These are phyloP conservation scores for Lasiodiplodia hormozganensis DNA, from an alignment of 2,329 filamentous ascomycete species.

Conservation along the genomic window DNA sequence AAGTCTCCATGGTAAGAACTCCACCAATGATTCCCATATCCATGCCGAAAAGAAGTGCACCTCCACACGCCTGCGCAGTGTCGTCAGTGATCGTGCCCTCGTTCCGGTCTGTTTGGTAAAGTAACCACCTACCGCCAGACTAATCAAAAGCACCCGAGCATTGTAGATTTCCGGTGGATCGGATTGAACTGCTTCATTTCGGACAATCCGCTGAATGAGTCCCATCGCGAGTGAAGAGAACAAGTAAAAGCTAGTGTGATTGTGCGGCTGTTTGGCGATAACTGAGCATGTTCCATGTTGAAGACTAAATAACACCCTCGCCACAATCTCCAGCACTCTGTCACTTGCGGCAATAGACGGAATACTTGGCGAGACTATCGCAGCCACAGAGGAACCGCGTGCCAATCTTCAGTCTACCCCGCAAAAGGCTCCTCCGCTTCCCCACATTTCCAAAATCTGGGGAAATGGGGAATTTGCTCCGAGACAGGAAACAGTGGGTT, in stretches of 20 bases:
- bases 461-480: background rate
- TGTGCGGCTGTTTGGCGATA: too few relatives aligned
- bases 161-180: background rate
- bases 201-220: background rate
- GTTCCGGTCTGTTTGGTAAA: background rate
- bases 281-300: too few relatives aligned
- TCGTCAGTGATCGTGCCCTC: background rate
- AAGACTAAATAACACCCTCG: background rate
- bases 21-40: slow-evolving; percentile 53
- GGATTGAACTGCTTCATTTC: background rate
- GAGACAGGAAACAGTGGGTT: background rate
- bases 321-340: too few relatives aligned
- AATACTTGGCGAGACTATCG: background rate
- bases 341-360: background rate
- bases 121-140: background rate
- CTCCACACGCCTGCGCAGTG: background rate
- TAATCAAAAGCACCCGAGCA: background rate
- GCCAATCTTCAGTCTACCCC: background rate
- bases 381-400: background rate
- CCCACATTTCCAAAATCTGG: background rate
- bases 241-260: too few relatives aligned
- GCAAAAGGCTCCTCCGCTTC: background rate
- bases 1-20: slow-evolving; percentile 66
- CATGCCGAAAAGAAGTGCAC: background rate
- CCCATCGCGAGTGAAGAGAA: background rate